Base-by-base conservation (phyloP, 2,329 filamentous ascomycete species). In the Aschersonia sp. region DNA sequence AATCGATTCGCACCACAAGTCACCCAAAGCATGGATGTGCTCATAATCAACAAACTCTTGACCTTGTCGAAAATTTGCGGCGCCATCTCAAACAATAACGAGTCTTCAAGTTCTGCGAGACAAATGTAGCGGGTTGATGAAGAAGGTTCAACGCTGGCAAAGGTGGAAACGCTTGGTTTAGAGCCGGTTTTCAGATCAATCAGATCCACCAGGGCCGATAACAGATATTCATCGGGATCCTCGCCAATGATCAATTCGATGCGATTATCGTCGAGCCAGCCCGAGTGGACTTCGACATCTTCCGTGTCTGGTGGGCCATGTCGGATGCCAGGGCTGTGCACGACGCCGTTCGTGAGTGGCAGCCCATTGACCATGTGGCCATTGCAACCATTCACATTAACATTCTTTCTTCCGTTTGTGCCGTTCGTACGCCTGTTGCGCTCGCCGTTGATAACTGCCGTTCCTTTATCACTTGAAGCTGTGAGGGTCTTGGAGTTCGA, bases 21-120 rank as follows among this genome's bases (percentile, higher is more conserved):
- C 7, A 66, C 64, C 67, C 67, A 70, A 4, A 69, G 58, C 5
- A 63, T 58, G 4, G 66, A 67, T 5, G 61, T 58, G 6, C 58
- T 62, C 0, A 55, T 55, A 0, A 63, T 60, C 7, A 69, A 50
- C 5, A 68, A 53, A 30, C 57, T 59, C 45, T 66, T 64, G 5
- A 68, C 51, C 3, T 58, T 56, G 0, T 59, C 52, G 44, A 74
- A 74, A n/a, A 65, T 60, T 22, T 56, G 49, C 3, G 54, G 51
- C 7, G 60, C 63, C 29, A 73, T 59, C 8, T 59, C 60, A 1
- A 68, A 61, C 2, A 73, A 61, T n/a, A 72, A 55, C 0, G 70
- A 65, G 30, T 58, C 57, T 44, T 73, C 62, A 6, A 74, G 60
- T 52, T 74, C 71, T 7, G 61, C 58, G 9, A 74, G 53, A 50